Evolutionary conservation across 257 asterid genomes (phyloP), one percentile per base, ranked within the genome.

Genomic region (Scutellaria baicalensis): DNA sequence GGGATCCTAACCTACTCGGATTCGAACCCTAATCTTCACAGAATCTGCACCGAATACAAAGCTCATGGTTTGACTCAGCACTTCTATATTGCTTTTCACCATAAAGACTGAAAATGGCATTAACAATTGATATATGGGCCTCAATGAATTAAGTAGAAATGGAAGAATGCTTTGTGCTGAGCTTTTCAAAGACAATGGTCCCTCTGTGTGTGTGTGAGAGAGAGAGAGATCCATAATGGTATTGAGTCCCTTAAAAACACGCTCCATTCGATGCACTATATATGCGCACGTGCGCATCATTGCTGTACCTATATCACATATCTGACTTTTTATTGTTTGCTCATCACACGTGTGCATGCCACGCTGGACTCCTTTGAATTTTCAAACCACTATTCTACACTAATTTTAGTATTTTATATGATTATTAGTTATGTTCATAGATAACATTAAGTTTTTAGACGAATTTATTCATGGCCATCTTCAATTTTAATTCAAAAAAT

Each of bases 141-240:
- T 56, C n/a, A 6, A n/a, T n/a, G n/a, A 68, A n/a, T 42, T 1
- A 65, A 70, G 39, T 11, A 70, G 43, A 42, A 57, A 47, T 23
- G 60, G 42, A 64, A 55, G 64, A 13, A 39, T 73, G 21, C 45
- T 14, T 7, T 52, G 72, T 86, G 90, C 76, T 74, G 12, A 64
- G 72, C 84, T 87, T 84, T 87, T 64, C 35, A 50, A 77, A 36
- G 82, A 82, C 93, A 84, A 42, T 44, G 80, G 81, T 42, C 85
- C 86, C 82, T 78, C 64, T 38, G 54, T 27, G 33, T 27, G 31
- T 23, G 31, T 27, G 33, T 27, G 33, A 2, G 33, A 27, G 33
- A 27, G 16, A n/a, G 64, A 70, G 66, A 63, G 74, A 79, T 69
- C 16, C 70, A 54, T 60, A 52, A 63, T 51, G 58, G 55, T 45